Evolutionary conservation across 371 early-diverging fungal genomes (phyloP).

Genomic region (Syncephalastrum racemosum): DNA sequence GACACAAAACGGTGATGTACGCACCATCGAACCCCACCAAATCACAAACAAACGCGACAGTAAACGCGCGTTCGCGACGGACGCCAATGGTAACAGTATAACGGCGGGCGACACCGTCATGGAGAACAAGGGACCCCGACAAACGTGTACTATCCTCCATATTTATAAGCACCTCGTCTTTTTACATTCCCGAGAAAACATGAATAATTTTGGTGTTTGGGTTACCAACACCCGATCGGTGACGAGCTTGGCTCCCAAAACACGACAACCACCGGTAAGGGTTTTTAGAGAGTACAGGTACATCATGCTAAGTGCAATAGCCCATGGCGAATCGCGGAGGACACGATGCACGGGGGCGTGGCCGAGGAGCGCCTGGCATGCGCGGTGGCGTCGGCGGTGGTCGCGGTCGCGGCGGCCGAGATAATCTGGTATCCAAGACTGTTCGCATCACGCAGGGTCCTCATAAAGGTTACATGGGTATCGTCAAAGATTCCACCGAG

Average conservation of each 20-base stretch:
- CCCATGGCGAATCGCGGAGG: constrained; percentile 19
- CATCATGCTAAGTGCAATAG: no score
- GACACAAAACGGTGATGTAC: constrained; percentile 76
- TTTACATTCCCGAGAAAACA: constrained; percentile 64
- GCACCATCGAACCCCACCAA: constrained; percentile 69
- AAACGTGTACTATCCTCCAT: constrained; percentile 69
- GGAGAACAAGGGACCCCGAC: constrained; percentile 63
- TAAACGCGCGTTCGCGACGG: constrained; percentile 74
- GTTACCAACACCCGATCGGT: constrained; percentile 62
- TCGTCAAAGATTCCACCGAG: constrained; percentile 89
- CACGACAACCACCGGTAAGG: constrained; percentile 6
- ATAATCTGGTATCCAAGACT: constrained; percentile 85
- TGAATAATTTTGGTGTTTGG: constrained; percentile 68
- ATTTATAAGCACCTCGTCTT: constrained; percentile 68
- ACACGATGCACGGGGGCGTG: constrained; percentile 44
- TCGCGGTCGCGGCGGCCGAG: constrained; percentile 70
- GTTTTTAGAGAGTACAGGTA: no score
- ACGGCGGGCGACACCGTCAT: constrained; percentile 80
- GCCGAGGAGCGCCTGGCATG: constrained; percentile 50
- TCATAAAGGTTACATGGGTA: constrained; percentile 97
- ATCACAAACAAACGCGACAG: constrained; percentile 70
- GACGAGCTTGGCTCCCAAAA: constrained; percentile 36
- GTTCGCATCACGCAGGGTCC: constrained; percentile 91
- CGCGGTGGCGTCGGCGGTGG: constrained; percentile 71
- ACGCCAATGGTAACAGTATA: constrained; percentile 73